Evolutionary conservation across 2,329 filamentous ascomycete genomes (phyloP).

Genomic region (Xylaria hypoxylon): DNA sequence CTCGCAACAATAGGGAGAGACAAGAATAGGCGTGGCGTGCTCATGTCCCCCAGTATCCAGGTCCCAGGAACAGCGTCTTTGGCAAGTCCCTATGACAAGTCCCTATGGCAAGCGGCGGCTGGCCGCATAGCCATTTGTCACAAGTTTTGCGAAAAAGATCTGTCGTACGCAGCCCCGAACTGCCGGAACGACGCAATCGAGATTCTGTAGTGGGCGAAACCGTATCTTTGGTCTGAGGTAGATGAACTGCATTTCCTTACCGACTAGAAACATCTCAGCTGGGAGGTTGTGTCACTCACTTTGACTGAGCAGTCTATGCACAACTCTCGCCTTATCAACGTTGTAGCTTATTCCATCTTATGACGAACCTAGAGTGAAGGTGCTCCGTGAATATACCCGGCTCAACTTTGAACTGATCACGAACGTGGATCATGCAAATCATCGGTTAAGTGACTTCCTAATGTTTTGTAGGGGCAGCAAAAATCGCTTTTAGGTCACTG

Average conservation of each 20-base stretch:
- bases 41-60: conserved; percentile 28
- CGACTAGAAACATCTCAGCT: conserved; percentile 22
- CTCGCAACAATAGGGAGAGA: conserved; percentile 37
- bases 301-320: neutral
- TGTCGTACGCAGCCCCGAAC: conserved; percentile 22
- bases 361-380: neutral
- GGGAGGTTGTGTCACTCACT: conserved; percentile 24
- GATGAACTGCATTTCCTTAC: neutral
- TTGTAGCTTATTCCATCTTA: conserved; percentile 6
- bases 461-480: too few species aligned
- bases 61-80: conserved; percentile 38
- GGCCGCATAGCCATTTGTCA: conserved; percentile 35
- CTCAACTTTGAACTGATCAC: neutral
- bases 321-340: conserved; percentile 2
- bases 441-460: neutral
- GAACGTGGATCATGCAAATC: conserved; percentile 6
- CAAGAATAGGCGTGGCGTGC: conserved; percentile 32
- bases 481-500: neutral
- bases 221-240: conserved; percentile 1
- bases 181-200: conserved; percentile 29
- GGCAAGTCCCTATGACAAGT: conserved; percentile 12
- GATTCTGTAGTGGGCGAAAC: conserved; percentile 13
- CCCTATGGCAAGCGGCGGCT: conserved; percentile 26
- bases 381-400: neutral
- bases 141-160: conserved; percentile 27